Conservation (phyloP, 768 basidiomycete species). For the Trametes sanguinea region DNA sequence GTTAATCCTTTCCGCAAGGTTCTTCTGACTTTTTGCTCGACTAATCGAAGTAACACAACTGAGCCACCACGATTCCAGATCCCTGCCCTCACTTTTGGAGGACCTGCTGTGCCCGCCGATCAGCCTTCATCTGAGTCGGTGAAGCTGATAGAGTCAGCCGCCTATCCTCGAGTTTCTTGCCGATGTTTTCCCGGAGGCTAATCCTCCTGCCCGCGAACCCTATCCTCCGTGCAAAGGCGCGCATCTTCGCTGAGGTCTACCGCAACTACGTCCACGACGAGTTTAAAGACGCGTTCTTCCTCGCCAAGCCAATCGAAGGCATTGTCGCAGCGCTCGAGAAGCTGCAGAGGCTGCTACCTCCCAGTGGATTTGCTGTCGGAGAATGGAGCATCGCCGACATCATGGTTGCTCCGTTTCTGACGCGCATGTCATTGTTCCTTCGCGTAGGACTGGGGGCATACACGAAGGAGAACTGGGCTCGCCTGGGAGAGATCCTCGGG, state of each 20-base stretch:
- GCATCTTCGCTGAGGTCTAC: slow-evolving; percentile 60
- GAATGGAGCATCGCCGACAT: slow-evolving; percentile 63
- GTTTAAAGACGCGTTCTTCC: slow-evolving; percentile 37
- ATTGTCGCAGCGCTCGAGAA: slow-evolving; percentile 45
- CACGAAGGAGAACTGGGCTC: slow-evolving; percentile 48
- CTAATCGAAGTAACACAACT: neutral
- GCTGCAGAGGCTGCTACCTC: slow-evolving; percentile 51
- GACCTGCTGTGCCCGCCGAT: slow-evolving; percentile 53
- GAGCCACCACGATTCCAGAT: slow-evolving; percentile 36
- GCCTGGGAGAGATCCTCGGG: slow-evolving; percentile 43
- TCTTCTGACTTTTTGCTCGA: neutral
- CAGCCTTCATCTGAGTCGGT: slow-evolving; percentile 57
- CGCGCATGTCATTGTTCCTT: slow-evolving; percentile 45
- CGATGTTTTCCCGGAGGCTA: slow-evolving; percentile 52
- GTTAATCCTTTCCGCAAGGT: slow-evolving; percentile 72
- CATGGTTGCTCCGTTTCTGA: slow-evolving; percentile 61
- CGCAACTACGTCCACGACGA: slow-evolving; percentile 45
- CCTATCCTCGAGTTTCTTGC: slow-evolving; percentile 69
- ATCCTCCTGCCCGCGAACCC: slow-evolving; percentile 56
- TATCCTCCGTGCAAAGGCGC: slow-evolving; percentile 54
- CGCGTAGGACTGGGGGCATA: slow-evolving; percentile 54
- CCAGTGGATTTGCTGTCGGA: slow-evolving; percentile 45
- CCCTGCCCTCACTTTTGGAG: slow-evolving; percentile 61
- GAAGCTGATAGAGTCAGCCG: slow-evolving; percentile 63
- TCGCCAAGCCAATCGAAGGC: slow-evolving; percentile 45